These are phyloP conservation scores for Scleroderma citrinum DNA, from an alignment of 768 basidiomycete species.

Conservation along the genomic window DNA sequence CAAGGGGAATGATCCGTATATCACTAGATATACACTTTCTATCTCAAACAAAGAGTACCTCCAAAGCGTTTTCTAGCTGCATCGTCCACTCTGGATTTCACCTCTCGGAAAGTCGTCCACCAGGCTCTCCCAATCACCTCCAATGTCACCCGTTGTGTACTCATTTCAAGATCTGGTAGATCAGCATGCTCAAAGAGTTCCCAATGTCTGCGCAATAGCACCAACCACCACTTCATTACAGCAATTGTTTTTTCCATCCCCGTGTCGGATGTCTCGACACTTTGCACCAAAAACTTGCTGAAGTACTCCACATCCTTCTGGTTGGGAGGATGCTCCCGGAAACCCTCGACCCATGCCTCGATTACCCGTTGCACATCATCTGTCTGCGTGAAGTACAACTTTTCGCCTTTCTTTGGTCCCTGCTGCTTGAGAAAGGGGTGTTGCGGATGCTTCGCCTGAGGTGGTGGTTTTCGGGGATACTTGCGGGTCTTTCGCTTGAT, in stretches of 20 bases:
- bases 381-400: slow-evolving; percentile 53
- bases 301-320: slow-evolving; percentile 72
- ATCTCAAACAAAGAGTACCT: slow-evolving; percentile 59
- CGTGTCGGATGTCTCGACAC: slow-evolving; percentile 59
- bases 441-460: slow-evolving; percentile 46
- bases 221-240: slow-evolving; percentile 79
- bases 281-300: slow-evolving; percentile 62
- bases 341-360: slow-evolving; percentile 68
- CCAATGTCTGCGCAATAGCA: slow-evolving; percentile 62
- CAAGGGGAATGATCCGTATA: too few relatives aligned
- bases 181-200: slow-evolving; percentile 43
- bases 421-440: slow-evolving; percentile 53
- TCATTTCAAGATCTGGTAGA: slow-evolving; percentile 29
- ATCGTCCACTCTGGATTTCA: slow-evolving; percentile 63
- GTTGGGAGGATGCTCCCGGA: slow-evolving; percentile 58
- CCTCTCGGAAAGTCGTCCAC: slow-evolving; percentile 75
- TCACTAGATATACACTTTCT: too few relatives aligned
- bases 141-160: slow-evolving; percentile 27
- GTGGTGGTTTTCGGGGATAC: slow-evolving; percentile 46
- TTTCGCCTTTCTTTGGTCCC: slow-evolving; percentile 45
- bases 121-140: slow-evolving; percentile 57
- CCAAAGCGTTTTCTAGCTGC: slow-evolving; percentile 66
- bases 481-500: slow-evolving; percentile 26
- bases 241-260: slow-evolving; percentile 66
- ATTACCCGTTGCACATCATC: slow-evolving; percentile 70